Evolutionary conservation across 2,329 filamentous ascomycete genomes (phyloP).

Genomic region (Corynespora cassiicola): DNA sequence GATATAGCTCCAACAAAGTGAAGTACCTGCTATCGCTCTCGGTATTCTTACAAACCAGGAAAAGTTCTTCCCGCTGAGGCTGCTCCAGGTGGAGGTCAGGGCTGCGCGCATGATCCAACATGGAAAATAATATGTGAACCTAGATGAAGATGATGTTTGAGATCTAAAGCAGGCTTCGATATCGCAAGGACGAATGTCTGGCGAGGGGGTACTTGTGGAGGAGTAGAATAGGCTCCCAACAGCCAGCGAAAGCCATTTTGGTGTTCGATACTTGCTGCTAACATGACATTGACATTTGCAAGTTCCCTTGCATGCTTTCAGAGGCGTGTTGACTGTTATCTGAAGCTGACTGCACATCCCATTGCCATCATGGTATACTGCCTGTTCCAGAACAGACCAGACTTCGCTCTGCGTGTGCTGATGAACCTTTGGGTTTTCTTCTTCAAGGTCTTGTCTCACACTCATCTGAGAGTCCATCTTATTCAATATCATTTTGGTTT

Average conservation of each 20-base stretch:
- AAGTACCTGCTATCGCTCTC: background rate
- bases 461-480: constrained; percentile 2
- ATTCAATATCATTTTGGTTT: constrained; percentile 1
- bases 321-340: background rate
- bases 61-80: constrained; percentile 2
- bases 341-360: constrained; percentile 1
- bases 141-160: background rate
- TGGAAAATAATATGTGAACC: constrained; percentile 9
- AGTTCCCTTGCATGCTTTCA: background rate
- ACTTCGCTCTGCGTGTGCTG: too few relatives aligned
- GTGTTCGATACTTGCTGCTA: background rate
- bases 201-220: background rate
- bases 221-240: constrained; percentile 7
- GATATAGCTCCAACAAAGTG: constrained; percentile 1
- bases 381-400: too few relatives aligned
- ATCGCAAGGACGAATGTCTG: constrained; percentile 3
- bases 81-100: constrained; percentile 2
- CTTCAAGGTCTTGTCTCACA: too few relatives aligned
- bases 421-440: too few relatives aligned
- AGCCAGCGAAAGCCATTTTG: constrained; percentile 3
- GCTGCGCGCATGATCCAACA: constrained; percentile 4
- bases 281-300: constrained; percentile 9
- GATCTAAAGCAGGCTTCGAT: constrained; percentile 1
- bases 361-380: too few relatives aligned
- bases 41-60: constrained; percentile 7